Conservation (phyloP, 805 yeast species). For the Zygosaccharomyces bisporus region DNA sequence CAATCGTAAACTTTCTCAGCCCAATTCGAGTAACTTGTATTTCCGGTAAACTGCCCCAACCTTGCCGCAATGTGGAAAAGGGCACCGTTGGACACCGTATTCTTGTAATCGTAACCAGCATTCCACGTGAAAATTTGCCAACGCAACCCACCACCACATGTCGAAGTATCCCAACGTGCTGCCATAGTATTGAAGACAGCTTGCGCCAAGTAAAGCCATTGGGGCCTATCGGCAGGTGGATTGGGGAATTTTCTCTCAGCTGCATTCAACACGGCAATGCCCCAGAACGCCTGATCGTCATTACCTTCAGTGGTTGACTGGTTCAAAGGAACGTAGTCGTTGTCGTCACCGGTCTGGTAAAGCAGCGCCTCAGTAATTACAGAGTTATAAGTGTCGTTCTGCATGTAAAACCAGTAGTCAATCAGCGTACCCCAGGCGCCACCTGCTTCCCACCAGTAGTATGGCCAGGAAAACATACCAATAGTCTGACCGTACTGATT, state of each 20-base stretch:
- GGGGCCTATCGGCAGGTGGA: constrained; percentile 54
- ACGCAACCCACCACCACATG: constrained; percentile 85
- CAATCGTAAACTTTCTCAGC: constrained; percentile 77
- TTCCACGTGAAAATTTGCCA: constrained; percentile 98
- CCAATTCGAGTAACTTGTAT: constrained; percentile 69
- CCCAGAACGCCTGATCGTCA: constrained; percentile 98
- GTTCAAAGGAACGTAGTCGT: constrained; percentile 81
- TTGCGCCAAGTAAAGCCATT: constrained; percentile 82
- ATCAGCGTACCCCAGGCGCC: constrained; percentile 88
- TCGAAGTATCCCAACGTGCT: constrained; percentile 70
- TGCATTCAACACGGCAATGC: constrained; percentile 85
- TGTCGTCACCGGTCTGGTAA: constrained; percentile 68
- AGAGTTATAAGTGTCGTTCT: constrained; percentile 63
- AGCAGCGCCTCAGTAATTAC: constrained; percentile 57
- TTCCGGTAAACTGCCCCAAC: constrained; percentile 75
- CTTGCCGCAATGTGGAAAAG: constrained; percentile 85
- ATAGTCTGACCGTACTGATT: constrained; percentile 64
- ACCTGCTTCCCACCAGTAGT: constrained; percentile 99
- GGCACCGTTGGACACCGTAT: constrained; percentile 87
- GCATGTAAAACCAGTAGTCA: constrained; percentile 70
- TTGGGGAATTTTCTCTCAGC: constrained; percentile 83
- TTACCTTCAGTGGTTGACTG: constrained; percentile 93
- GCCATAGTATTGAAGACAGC: constrained; percentile 92
- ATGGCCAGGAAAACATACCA: constrained; percentile 85
- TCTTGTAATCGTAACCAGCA: constrained; percentile 89